A percentile compares a stretch with the other conserved stretches of the same genome.
Evolutionary conservation across 225 moss, liverwort and hornwort genomes (phyloP).

Genomic region (Asterella californica): DNA sequence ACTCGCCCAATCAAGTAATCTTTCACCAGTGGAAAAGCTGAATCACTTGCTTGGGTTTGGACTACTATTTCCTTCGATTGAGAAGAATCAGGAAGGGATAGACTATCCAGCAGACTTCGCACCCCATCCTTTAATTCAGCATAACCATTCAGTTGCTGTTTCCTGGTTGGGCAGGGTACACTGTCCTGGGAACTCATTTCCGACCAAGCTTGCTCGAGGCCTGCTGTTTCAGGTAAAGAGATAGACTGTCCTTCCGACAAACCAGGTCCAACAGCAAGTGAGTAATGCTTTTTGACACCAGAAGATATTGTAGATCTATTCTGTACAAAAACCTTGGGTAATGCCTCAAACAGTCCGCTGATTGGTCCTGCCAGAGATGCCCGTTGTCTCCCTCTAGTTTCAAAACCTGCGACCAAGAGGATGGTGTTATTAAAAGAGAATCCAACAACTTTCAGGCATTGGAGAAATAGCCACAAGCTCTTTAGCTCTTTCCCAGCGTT

Average conservation of each 20-base stretch:
- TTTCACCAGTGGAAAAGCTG: slow-evolving; percentile 7
- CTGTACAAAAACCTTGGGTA: background rate
- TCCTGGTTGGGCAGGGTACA: slow-evolving; percentile 12
- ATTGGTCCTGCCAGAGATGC: slow-evolving; percentile 1
- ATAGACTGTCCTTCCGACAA: slow-evolving; percentile 10
- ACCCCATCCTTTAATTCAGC: slow-evolving; percentile 19
- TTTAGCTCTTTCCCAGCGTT: background rate
- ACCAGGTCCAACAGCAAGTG: background rate
- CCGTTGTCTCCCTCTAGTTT: background rate
- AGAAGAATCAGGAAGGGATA: background rate
- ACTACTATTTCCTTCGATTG: background rate
- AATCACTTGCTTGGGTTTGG: background rate
- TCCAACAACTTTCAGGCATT: background rate
- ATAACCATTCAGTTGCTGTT: background rate
- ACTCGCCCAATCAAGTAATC: background rate
- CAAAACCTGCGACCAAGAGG: background rate
- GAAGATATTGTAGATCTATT: background rate
- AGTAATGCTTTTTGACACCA: background rate
- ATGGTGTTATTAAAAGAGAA: background rate
- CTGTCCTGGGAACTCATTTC: slow-evolving; percentile 32
- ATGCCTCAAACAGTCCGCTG: background rate
- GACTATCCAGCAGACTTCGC: background rate
- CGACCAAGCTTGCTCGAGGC: slow-evolving; percentile 23
- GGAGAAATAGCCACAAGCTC: background rate
- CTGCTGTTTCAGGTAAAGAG: slow-evolving; percentile 19